Conservation (phyloP, 208 protist species). For the Leishmania arabica region DNA sequence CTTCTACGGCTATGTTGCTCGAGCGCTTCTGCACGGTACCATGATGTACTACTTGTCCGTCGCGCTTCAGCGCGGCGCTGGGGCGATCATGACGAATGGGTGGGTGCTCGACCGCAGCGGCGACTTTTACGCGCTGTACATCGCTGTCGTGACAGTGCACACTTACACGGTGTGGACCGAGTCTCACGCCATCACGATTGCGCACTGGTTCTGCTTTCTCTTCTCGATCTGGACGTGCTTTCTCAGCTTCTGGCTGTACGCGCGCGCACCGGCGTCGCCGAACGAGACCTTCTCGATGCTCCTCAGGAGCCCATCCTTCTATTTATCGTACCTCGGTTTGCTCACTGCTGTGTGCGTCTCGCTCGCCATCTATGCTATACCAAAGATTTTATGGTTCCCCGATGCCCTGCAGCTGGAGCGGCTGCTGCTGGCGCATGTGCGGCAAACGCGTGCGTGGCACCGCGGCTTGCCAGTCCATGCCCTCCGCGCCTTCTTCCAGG, state of each 20-base stretch:
- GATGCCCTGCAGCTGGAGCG: constrained; percentile 69
- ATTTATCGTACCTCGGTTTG: constrained; percentile 54
- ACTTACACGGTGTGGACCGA: constrained; percentile 82
- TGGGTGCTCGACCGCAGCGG: constrained; percentile 57
- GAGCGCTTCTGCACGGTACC: constrained; percentile 75
- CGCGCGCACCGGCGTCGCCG: constrained; percentile 20
- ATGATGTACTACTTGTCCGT: constrained; percentile 69
- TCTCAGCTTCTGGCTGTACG: constrained; percentile 49
- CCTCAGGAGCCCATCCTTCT: constrained; percentile 53
- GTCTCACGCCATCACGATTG: constrained; percentile 75
- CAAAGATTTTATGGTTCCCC: constrained; percentile 71
- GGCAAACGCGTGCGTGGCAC: constrained; percentile 15
- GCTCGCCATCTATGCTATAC: constrained; percentile 48
- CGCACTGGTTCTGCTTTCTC: constrained; percentile 65
- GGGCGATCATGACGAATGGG: constrained; percentile 37
- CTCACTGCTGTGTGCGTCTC: constrained; percentile 43
- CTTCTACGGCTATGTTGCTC: constrained; percentile 80
- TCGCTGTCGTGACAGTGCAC: constrained; percentile 82
- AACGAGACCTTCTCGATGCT: constrained; percentile 63
- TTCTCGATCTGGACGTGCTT: constrained; percentile 72
- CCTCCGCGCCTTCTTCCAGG: constrained; percentile 40
- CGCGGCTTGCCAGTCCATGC: constrained; percentile 15
- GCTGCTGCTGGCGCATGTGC: constrained; percentile 25
- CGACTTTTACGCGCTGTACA: constrained; percentile 83
- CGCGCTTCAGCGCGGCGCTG: constrained; percentile 32